Evolutionary conservation across 2,329 filamentous ascomycete species (phyloP), one percentile per base, ranked within the genome.

Genomic region (Cladobotryum mycophilum): DNA sequence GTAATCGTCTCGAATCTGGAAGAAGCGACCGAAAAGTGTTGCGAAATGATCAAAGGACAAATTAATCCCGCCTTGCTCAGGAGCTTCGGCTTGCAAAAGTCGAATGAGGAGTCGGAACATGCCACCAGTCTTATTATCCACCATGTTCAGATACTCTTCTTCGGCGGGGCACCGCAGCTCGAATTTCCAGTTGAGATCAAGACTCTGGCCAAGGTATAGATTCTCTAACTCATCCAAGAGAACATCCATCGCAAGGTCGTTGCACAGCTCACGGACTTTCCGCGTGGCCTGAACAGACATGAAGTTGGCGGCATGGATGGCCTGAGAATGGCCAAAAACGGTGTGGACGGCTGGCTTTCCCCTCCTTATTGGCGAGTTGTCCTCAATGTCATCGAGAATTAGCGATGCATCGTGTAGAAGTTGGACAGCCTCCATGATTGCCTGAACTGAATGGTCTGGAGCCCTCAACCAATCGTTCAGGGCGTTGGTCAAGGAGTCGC

Each of bases 331-430:
- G 0, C 70, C 70, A 49, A 65, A 73, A 4, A 72, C 58, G 1
- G 52, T 53, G 48, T 73, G 70, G 1, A 66, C 57, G 1, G 69
- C 52, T 5, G 68, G 67, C n/a, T 58, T 59, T 3, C 65, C 66
- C 3, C 69, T 60, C 2, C 69, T 60, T 1, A 69, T 53, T 2
- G 52, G 30, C 0, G 69, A 70, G 1, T 54, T 47, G 45, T 72
- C 70, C 54, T 73, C 56, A 13, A 73, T 59, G 55, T 73, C 69
- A 45, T 71, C 69, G 4, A 73, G 55, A 14, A 35, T n/a, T 2
- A 36, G 33, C 14, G 12, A 46, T 6, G 30, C 30, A 5, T 36
- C n/a, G n/a, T 46, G 44, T n/a, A 46, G 7, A 11, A 35, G 30
- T 3, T 46, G 30, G 12, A 35, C 22, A 8, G 17, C 17, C n/a